Conservation (phyloP, 2,329 filamentous ascomycete genomes). For the Myriosclerotinia scirpicola region DNA sequence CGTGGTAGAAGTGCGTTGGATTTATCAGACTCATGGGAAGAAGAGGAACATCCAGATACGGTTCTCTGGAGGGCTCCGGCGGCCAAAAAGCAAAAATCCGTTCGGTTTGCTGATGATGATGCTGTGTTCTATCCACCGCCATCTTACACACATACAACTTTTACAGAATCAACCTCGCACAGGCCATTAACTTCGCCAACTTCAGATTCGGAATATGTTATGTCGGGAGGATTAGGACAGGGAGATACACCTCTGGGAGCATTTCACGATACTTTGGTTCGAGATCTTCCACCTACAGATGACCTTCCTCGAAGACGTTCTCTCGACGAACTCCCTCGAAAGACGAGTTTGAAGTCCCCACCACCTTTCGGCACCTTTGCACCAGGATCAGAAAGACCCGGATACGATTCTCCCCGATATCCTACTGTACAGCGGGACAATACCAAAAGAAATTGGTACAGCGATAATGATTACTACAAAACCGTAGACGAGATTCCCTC, state of each 20-base stretch:
- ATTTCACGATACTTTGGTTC: not conserved
- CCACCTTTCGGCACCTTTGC: not conserved
- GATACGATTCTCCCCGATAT: not conserved
- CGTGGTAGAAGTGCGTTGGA: not conserved
- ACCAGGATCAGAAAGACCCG: too few species aligned
- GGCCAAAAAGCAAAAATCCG: not conserved
- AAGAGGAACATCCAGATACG: not conserved
- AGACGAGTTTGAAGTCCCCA: not conserved
- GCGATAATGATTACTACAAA: not conserved
- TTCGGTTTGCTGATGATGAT: slow-evolving; percentile 9
- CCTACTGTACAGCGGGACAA: not conserved
- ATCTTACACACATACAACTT: not conserved
- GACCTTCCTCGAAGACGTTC: not conserved
- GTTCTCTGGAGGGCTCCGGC: not conserved
- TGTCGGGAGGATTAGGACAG: not conserved
- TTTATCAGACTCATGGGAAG: not conserved
- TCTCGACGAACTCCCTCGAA: not conserved
- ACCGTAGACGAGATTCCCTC: not conserved
- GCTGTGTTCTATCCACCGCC: not conserved
- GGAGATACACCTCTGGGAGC: not conserved
- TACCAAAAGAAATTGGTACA: not conserved
- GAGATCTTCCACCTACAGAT: not conserved
- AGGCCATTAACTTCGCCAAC: not conserved
- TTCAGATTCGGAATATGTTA: not conserved
- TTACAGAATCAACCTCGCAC: too few species aligned